phyloP scores from a whole-genome alignment of 768 basidiomycete species.

The Rhodotorula paludigena region DNA sequence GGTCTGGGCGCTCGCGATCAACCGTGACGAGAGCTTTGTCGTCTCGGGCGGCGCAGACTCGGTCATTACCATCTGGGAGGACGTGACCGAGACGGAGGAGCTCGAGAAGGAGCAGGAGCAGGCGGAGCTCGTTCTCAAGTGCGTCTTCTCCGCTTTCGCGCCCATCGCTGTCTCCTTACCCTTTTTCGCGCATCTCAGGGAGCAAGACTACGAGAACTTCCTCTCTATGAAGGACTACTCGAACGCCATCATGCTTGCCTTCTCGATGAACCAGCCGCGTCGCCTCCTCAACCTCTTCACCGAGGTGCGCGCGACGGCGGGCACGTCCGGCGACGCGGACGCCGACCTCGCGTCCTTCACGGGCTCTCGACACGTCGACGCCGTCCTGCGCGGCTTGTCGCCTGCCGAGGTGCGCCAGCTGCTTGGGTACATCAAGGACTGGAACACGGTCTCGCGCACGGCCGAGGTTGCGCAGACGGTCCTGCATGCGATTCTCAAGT shows the following conservation, averaged over 20 bases:
- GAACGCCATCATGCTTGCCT: constrained; percentile 81
- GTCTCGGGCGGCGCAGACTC: constrained; percentile 96
- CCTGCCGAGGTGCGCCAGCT: constrained; percentile 72
- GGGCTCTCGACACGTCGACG: constrained; percentile 69
- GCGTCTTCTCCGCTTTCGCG: constrained; percentile 45
- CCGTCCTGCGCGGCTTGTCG: constrained; percentile 68
- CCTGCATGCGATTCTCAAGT: constrained; percentile 72
- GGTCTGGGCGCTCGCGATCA: constrained; percentile 92
- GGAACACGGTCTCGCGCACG: constrained; percentile 93
- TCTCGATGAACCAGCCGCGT: constrained; percentile 89
- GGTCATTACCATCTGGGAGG: constrained; percentile 91
- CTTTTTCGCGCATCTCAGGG: constrained; percentile 55
- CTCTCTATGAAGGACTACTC: constrained; percentile 80
- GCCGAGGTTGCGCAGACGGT: constrained; percentile 77
- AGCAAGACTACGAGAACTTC: constrained; percentile 93
- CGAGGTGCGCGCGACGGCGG: constrained; percentile 51
- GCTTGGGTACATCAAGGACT: constrained; percentile 73
- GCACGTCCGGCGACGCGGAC: not conserved
- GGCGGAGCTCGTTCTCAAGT: constrained; percentile 74
- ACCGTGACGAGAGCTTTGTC: constrained; percentile 71
- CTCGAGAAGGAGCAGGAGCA: constrained; percentile 68
- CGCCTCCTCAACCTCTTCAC: constrained; percentile 74
- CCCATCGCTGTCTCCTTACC: not conserved
- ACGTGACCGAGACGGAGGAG: constrained; percentile 80
- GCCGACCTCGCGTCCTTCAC: constrained; percentile 51